Evolutionary conservation across 1,139 yeast species (phyloP).

Genomic region (Protomyces pachydermus): DNA sequence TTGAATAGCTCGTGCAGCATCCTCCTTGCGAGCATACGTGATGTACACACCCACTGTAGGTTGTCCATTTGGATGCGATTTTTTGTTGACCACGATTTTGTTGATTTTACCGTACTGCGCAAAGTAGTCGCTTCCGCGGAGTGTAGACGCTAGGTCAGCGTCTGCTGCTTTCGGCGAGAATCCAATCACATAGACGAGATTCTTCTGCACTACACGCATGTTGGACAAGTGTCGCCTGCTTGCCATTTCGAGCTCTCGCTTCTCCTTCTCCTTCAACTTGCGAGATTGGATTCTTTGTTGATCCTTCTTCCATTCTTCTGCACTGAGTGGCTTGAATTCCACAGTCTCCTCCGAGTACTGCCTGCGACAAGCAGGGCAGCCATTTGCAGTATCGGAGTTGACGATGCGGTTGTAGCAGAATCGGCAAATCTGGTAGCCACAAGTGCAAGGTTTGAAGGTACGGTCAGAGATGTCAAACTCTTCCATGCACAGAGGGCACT

Average conservation of each 20-base stretch:
- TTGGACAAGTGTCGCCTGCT: conserved; percentile 92
- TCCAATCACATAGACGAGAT: conserved; percentile 93
- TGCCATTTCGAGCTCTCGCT: conserved; percentile 80
- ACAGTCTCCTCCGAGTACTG: conserved; percentile 89
- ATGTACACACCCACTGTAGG: conserved; percentile 94
- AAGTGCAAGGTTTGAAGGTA: conserved; percentile 97
- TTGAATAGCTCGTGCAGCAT: conserved; percentile 85
- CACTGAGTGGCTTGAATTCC: conserved; percentile 72
- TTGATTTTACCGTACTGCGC: conserved; percentile 96
- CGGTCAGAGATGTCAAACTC: conserved; percentile 95
- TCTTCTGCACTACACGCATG: conserved; percentile 94
- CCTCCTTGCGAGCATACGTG: conserved; percentile 87
- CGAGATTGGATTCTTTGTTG: conserved; percentile 67
- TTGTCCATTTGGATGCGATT: conserved; percentile 46
- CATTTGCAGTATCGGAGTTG: conserved; percentile 67
- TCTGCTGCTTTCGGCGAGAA: conserved; percentile 84
- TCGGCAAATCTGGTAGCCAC: conserved; percentile 94
- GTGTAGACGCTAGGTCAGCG: conserved; percentile 78
- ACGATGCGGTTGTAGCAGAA: conserved; percentile 95
- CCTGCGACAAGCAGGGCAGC: conserved; percentile 98
- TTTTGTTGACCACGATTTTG: conserved; percentile 86
- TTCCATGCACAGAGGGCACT: conserved; percentile 82
- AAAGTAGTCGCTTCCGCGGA: conserved; percentile 87
- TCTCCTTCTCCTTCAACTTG: conserved; percentile 84
- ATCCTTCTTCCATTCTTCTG: conserved; percentile 68